Evolutionary conservation across 495 filamentous ascomycete genomes (phyloP).

Genomic region (Bryoglossum gracile): DNA sequence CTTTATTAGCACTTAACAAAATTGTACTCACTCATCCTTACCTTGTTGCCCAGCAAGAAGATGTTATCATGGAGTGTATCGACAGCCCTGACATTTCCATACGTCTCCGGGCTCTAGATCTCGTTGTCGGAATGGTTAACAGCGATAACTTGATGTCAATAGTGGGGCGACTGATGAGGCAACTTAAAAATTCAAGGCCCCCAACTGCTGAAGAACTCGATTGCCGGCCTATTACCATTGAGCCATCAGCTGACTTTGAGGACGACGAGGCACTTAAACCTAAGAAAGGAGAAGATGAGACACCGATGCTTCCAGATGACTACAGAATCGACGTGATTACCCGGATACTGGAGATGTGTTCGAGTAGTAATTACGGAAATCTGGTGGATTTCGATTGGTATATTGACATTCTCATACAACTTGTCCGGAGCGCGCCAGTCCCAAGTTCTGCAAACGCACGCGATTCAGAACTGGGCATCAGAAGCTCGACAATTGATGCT

Average conservation of each 20-base stretch:
- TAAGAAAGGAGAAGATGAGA: conserved; percentile 28
- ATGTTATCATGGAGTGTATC: conserved; percentile 91
- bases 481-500: conserved; percentile 35
- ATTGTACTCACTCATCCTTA: conserved; percentile 85
- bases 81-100: conserved; percentile 97
- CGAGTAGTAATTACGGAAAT: conserved; percentile 78
- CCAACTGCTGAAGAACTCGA: conserved; percentile 24
- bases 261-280: conserved; percentile 37
- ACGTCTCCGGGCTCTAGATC: conserved; percentile 81
- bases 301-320: conserved; percentile 60
- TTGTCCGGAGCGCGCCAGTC: conserved; percentile 60
- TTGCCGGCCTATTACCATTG: conserved; percentile 20
- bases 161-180: conserved; percentile 77
- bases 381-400: conserved; percentile 96
- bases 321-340: conserved; percentile 74
- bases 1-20: conserved; percentile 85
- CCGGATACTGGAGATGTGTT: conserved; percentile 82
- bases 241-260: conserved; percentile 52
- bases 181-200: conserved; percentile 54
- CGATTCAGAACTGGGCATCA: conserved; percentile 1
- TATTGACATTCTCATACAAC: conserved; percentile 71
- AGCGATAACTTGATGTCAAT: conserved; percentile 74
- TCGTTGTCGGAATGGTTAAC: conserved; percentile 86
- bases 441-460: conserved; percentile 15
- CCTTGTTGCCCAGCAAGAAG: conserved; percentile 83